Conservation (phyloP, 352 stramenopile species). For the Phytophthora pseudosyringae region DNA sequence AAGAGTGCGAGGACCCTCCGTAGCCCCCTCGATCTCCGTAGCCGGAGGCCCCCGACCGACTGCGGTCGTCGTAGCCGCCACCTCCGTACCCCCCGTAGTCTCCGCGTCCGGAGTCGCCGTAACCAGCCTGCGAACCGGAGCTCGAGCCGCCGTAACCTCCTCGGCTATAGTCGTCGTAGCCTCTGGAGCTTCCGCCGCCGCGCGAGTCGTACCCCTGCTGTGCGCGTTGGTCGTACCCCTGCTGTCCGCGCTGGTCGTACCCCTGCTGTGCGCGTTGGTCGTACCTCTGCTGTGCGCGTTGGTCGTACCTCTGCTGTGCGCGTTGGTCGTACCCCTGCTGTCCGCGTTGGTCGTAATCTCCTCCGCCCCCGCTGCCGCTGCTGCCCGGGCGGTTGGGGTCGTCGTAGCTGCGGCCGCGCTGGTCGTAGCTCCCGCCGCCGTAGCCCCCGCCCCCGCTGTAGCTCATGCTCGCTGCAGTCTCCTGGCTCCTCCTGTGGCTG, state of each 20-base stretch:
- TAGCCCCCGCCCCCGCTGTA: conserved; percentile 20
- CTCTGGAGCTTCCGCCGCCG: background rate
- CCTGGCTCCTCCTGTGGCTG: background rate
- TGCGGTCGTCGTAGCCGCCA: conserved; percentile 22
- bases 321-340: conserved; percentile 25
- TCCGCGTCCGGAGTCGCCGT: background rate
- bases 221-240: conserved; percentile 19
- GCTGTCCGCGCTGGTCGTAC: conserved; percentile 18
- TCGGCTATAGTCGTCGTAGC: conserved; percentile 22
- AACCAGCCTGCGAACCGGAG: background rate
- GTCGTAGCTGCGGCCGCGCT: conserved; percentile 22
- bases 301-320: too few species aligned
- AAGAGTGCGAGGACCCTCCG: conserved; percentile 8
- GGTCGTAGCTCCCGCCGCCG: conserved; percentile 9
- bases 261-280: conserved; percentile 1
- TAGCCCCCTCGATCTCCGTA: conserved; percentile 11
- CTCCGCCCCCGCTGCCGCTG: conserved; percentile 5
- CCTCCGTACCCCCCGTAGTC: conserved; percentile 7
- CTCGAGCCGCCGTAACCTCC: conserved; percentile 11
- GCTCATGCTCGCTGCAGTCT: conserved; percentile 19
- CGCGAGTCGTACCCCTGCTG: conserved; percentile 3
- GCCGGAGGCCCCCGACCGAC: background rate
- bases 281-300: conserved; percentile 9
- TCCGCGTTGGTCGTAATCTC: conserved; percentile 16
- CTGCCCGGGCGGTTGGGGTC: conserved; percentile 13